Evolutionary conservation across 1,284 basidiomycete genomes (phyloP).

Genomic region (Takashimella tepidaria): DNA sequence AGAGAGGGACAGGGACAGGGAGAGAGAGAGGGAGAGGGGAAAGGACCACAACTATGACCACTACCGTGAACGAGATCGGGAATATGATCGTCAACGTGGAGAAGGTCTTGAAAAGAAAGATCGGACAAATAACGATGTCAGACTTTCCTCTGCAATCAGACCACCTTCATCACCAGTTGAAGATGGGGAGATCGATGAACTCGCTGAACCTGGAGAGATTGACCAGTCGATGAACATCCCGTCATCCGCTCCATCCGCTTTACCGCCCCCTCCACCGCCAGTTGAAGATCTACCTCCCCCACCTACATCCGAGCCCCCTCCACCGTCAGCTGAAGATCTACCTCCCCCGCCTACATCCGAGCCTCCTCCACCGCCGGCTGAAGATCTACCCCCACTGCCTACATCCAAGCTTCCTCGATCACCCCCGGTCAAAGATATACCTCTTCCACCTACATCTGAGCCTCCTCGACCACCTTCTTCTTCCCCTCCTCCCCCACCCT

Average conservation of each 20-base stretch:
- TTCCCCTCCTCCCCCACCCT: constrained; percentile 16
- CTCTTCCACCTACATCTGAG: constrained; percentile 38
- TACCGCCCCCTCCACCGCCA: constrained; percentile 13
- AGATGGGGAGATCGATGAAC: constrained; percentile 4
- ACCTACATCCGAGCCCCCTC: constrained; percentile 43
- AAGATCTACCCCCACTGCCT: constrained; percentile 15
- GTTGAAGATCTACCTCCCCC: constrained; percentile 12
- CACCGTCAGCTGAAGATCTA: constrained; percentile 9
- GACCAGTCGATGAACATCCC: not conserved
- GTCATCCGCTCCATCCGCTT: not conserved
- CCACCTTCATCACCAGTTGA: too few relatives aligned
- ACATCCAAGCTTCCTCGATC: constrained; percentile 45
- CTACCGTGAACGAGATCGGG: not conserved
- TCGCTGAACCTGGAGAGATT: not conserved
- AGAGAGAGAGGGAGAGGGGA: not conserved
- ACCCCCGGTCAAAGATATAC: constrained; percentile 8
- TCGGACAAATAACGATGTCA: too few relatives aligned
- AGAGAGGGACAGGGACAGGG: not conserved
- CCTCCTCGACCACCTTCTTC: constrained; percentile 28
- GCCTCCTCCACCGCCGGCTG: constrained; percentile 13
- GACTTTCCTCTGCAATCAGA: too few relatives aligned
- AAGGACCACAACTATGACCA: not conserved
- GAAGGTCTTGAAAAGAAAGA: constrained; percentile 9
- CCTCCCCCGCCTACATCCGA: constrained; percentile 44
- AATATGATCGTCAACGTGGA: not conserved